Base-by-base conservation (phyloP, 2,329 filamentous ascomycete genomes). In the Aspergillus vadensis region DNA sequence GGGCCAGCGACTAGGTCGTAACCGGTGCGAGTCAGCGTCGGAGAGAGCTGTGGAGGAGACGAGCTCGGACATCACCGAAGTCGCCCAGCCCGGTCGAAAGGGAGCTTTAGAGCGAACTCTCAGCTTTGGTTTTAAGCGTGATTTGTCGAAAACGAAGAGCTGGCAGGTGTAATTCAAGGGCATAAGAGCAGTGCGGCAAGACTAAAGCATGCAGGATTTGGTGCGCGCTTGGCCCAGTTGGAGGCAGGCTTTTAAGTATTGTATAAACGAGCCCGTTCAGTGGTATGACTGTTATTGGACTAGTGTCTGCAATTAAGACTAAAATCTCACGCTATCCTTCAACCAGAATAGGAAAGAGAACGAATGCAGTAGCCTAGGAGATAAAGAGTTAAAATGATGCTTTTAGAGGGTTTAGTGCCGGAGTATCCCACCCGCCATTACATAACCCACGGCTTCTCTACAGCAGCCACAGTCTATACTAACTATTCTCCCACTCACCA, bases 81-180 rank as follows among this genome's bases (percentile, higher is more conserved):
- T 64, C 52, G 41, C 49, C 41, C 65, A 74, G 63, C 49, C 63
- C 62, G 64, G 74, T 62, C n/a, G 71, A 58, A 69, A 67, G 57
- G 63, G 74, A 48, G 67, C 75, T 43, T 64, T 72, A 32, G 69
- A 75, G 39, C 65, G 71, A 49, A 57, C 59, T 6, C 63, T 69
- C 23, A 67, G 69, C 15, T 73, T 74, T 62, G 71, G 69, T 12
- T 78, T 78, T 59, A 69, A 70, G 51, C 68, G 75, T 39, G 76
- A 79, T 55, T 64, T 77, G n/a, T 61, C 71, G 23, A 74, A 72
- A 59, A 69, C 78, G 64, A 77, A 72, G 65, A 74, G 71, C 58
- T 77, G 75, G 67, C 68, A 67, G 59, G 55, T 60, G 14, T 63
- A 55, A 63, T 30, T 5, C 30, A 23, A 49, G 25, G 8, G 23